A percentile compares a stretch with the other conserved stretches of the same genome.
Conservation (phyloP, 108 stramenopile species). For the Skeletonema menzelii region DNA sequence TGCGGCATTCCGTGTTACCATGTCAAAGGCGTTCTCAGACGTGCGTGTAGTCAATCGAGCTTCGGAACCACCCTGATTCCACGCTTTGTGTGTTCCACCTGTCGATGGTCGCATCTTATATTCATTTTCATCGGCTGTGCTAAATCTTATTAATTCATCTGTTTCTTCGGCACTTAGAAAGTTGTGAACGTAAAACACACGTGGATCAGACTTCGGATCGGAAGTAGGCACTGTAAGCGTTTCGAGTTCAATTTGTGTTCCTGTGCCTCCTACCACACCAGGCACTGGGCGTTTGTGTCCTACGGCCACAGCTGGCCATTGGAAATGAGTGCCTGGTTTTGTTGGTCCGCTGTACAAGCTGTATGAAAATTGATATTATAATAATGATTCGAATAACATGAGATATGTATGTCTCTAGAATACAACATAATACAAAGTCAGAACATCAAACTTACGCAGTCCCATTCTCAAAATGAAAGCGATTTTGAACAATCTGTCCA, state of each 20-base stretch:
- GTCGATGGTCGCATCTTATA: slow-evolving; percentile 50
- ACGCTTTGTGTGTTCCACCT: slow-evolving; percentile 47
- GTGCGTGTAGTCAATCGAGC: slow-evolving; percentile 47
- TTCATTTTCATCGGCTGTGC: slow-evolving; percentile 38
- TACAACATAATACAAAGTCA: neutral
- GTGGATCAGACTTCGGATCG: slow-evolving; percentile 20
- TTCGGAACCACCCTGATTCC: slow-evolving; percentile 40
- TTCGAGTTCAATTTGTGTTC: slow-evolving; percentile 44
- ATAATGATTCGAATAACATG: neutral
- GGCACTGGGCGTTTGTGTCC: slow-evolving; percentile 46
- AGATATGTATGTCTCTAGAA: neutral
- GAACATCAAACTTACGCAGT: slow-evolving; percentile 11
- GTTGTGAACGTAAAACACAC: slow-evolving; percentile 54
- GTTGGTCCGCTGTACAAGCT: slow-evolving; percentile 37
- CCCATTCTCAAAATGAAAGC: slow-evolving; percentile 36
- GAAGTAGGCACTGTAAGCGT: slow-evolving; percentile 37
- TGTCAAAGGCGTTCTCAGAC: slow-evolving; percentile 53
- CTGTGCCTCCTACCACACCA: slow-evolving; percentile 36
- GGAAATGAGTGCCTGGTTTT: slow-evolving; percentile 47
- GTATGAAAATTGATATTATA: neutral
- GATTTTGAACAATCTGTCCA: slow-evolving; percentile 45
- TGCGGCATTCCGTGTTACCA: slow-evolving; percentile 20
- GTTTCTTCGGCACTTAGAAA: slow-evolving; percentile 48
- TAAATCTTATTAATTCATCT: slow-evolving; percentile 31
- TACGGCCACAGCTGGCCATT: slow-evolving; percentile 50